phyloP scores from a whole-genome alignment of 257 asterid species.

The Nicotiana attenuata region DNA sequence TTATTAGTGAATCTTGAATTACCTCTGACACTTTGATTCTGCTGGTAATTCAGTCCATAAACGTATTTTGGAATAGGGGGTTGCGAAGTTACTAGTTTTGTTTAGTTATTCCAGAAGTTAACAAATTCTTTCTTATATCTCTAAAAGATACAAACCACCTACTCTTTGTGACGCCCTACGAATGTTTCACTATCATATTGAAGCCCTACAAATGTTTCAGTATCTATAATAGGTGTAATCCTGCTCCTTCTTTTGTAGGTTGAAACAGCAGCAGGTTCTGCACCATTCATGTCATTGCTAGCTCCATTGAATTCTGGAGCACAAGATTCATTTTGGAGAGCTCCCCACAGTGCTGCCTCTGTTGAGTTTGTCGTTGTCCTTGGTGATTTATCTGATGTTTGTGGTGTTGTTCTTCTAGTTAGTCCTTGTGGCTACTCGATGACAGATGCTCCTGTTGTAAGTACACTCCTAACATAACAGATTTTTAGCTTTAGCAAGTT shows the following conservation, averaged over 20 bases:
- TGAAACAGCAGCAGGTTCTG: conserved; percentile 84
- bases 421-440: conserved; percentile 92
- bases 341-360: conserved; percentile 67
- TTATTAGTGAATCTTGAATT: no score
- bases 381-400: conserved; percentile 71
- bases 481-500: not conserved
- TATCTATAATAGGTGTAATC: not conserved
- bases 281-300: conserved; percentile 72
- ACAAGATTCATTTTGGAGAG: conserved; percentile 80
- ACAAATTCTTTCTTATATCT: no score
- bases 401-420: conserved; percentile 78
- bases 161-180: no score
- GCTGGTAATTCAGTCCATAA: no score
- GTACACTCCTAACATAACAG: conserved; percentile 24
- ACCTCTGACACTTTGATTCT: no score
- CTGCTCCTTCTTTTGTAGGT: conserved; percentile 43
- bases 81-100: no score
- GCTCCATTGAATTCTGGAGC: conserved; percentile 68
- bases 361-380: conserved; percentile 85
- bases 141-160: no score
- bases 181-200: no score
- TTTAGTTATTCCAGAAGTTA: no score
- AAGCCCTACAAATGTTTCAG: no score
- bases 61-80: no score
- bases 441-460: conserved; percentile 89